phyloP scores from a whole-genome alignment of 2,329 filamentous ascomycete species.

The Aureobasidium namibiae region DNA sequence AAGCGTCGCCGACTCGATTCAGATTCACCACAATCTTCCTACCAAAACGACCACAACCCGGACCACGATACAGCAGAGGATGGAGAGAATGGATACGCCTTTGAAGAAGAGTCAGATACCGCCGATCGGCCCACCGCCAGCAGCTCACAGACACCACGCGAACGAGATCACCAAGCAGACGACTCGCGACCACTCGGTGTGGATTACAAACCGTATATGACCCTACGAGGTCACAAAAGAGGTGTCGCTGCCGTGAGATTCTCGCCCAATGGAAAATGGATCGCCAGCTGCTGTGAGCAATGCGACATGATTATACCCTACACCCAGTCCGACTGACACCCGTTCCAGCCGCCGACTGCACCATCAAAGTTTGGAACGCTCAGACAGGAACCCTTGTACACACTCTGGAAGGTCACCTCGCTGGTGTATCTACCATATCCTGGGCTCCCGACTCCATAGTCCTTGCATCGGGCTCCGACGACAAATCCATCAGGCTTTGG shows the following conservation, averaged over 20 bases:
- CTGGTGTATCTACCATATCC: constrained; percentile 84
- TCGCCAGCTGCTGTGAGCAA: constrained; percentile 67
- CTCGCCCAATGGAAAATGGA: constrained; percentile 81
- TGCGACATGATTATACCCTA: neutral
- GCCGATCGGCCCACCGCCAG: neutral
- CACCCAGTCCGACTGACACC: neutral
- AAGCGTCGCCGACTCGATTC: constrained; percentile 13
- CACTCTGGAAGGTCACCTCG: constrained; percentile 86
- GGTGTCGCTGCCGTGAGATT: constrained; percentile 81
- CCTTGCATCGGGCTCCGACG: constrained; percentile 85
- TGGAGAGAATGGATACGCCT: constrained; percentile 14
- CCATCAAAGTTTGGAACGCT: constrained; percentile 85
- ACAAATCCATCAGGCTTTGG: constrained; percentile 94
- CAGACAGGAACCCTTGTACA: constrained; percentile 70
- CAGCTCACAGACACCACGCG: neutral
- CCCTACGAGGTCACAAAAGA: constrained; percentile 68
- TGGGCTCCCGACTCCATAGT: constrained; percentile 87
- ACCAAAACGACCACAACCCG: neutral
- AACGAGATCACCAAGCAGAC: neutral
- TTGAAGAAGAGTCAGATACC: constrained; percentile 10
- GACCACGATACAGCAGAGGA: neutral
- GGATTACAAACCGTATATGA: constrained; percentile 61
- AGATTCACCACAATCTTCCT: constrained; percentile 1
- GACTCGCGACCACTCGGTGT: constrained; percentile 29
- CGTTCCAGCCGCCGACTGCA: constrained; percentile 62